phyloP scores from a whole-genome alignment of 108 stramenopile genomes.

The Fragilaria radians region DNA sequence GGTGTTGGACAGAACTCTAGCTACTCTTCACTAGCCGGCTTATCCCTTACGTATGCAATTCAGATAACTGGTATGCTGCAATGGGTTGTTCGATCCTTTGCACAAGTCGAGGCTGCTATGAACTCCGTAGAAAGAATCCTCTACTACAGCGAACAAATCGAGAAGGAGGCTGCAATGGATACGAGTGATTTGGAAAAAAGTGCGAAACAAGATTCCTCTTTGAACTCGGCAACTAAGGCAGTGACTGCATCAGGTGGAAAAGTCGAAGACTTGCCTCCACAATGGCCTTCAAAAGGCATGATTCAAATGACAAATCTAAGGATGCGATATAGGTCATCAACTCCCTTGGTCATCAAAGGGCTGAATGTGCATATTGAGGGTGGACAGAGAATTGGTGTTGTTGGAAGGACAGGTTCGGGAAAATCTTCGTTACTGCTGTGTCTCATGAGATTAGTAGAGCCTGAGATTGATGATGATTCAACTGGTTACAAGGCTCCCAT shows the following conservation, averaged over 20 bases:
- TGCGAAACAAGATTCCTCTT: slow-evolving; percentile 7
- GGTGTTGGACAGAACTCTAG: slow-evolving; percentile 11
- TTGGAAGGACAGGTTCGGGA: slow-evolving; percentile 76
- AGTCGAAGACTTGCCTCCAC: slow-evolving; percentile 21
- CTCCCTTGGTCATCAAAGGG: slow-evolving; percentile 82
- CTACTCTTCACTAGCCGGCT: slow-evolving; percentile 68
- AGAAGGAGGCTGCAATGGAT: slow-evolving; percentile 61
- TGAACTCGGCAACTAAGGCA: slow-evolving; percentile 20
- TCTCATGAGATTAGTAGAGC: slow-evolving; percentile 87
- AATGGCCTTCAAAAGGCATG: slow-evolving; percentile 78
- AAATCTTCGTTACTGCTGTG: slow-evolving; percentile 62
- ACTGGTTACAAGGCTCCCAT: slow-evolving; percentile 50
- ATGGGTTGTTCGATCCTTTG: slow-evolving; percentile 72
- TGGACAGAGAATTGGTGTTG: slow-evolving; percentile 85
- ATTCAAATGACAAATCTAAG: slow-evolving; percentile 64
- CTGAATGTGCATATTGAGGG: slow-evolving; percentile 71
- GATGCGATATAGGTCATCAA: slow-evolving; percentile 76
- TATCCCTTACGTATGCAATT: slow-evolving; percentile 81
- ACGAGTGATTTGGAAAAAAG: slow-evolving; percentile 38
- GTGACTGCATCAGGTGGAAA: slow-evolving; percentile 48
- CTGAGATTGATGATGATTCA: slow-evolving; percentile 21
- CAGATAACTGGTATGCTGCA: slow-evolving; percentile 76
- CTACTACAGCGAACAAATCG: slow-evolving; percentile 64
- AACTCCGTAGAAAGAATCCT: slow-evolving; percentile 82
- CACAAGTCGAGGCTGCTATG: slow-evolving; percentile 87